These are phyloP conservation scores for Dendrothele bispora DNA, from an alignment of 768 basidiomycete genomes.

Conservation along the genomic window DNA sequence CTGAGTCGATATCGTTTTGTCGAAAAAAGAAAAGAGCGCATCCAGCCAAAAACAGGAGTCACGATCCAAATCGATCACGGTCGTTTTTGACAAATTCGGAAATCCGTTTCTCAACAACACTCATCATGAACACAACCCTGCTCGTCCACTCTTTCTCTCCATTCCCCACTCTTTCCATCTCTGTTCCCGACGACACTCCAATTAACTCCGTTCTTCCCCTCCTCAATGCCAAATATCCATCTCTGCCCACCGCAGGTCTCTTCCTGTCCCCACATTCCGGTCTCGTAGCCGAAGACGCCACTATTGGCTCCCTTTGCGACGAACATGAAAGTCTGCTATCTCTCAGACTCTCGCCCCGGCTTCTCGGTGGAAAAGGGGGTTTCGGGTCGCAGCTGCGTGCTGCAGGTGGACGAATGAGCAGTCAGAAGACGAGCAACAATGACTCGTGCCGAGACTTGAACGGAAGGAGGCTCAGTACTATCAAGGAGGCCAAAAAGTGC, in stretches of 20 bases:
- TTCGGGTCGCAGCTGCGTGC: constrained; percentile 96
- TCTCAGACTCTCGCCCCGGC: constrained; percentile 69
- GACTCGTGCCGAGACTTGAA: constrained; percentile 93
- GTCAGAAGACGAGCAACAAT: constrained; percentile 92
- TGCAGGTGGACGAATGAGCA: constrained; percentile 96
- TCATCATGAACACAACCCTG: constrained; percentile 48
- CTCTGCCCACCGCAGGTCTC: constrained; percentile 44
- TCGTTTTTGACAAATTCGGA: no score
- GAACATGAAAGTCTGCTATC: constrained; percentile 45
- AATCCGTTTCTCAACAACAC: no score
- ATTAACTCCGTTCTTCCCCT: constrained; percentile 42
- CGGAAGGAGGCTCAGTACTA: constrained; percentile 85
- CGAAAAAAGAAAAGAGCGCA: no score
- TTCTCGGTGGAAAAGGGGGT: constrained; percentile 94
- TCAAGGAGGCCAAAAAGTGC: constrained; percentile 95
- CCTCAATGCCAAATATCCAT: constrained; percentile 45
- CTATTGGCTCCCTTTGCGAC: constrained; percentile 23
- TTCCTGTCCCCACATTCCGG: constrained; percentile 41
- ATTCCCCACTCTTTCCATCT: constrained; percentile 55
- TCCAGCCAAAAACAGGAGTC: no score
- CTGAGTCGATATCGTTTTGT: no score
- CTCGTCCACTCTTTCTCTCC: constrained; percentile 63
- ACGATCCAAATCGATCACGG: no score
- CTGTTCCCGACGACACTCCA: constrained; percentile 38
- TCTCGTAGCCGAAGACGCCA: constrained; percentile 33